Evolutionary conservation across 2,329 filamentous ascomycete species (phyloP).

Genomic region (Cadophora malorum): DNA sequence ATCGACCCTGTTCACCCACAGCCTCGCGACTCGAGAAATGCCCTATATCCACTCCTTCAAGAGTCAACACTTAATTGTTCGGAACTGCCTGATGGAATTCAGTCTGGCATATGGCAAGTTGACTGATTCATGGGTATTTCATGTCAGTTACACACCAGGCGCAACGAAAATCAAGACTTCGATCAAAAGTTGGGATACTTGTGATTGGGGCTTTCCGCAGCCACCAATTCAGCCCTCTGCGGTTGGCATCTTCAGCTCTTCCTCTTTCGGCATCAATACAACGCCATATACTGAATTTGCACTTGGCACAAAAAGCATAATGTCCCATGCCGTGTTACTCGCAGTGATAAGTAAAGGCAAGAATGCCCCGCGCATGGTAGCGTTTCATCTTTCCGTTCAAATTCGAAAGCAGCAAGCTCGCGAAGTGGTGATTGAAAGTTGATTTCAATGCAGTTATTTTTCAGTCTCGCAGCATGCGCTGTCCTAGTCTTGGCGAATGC

Average conservation of each 20-base stretch:
- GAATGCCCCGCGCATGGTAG: not conserved
- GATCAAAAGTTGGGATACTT: not conserved
- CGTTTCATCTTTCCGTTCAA: not conserved
- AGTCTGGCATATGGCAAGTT: not conserved
- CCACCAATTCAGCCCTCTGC: conserved; percentile 4
- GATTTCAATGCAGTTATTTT: not conserved
- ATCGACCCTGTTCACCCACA: not conserved
- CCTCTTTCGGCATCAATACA: not conserved
- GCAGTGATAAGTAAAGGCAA: not conserved
- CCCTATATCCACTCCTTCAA: not conserved
- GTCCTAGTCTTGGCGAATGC: not conserved
- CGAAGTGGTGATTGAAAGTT: not conserved
- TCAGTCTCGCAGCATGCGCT: not conserved
- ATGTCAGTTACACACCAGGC: not conserved
- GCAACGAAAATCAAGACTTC: not conserved
- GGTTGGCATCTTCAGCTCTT: conserved; percentile 9
- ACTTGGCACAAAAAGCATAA: conserved; percentile 4
- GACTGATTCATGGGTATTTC: not conserved
- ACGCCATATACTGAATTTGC: conserved; percentile 10
- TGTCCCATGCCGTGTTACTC: not conserved
- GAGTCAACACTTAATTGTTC: not conserved
- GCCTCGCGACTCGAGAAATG: not conserved
- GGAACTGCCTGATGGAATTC: not conserved
- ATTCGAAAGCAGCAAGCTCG: not conserved
- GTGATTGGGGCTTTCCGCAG: not conserved